These are phyloP conservation scores for Telfairia occidentalis DNA, from an alignment of 331 rosid species.

Conservation along the genomic window DNA sequence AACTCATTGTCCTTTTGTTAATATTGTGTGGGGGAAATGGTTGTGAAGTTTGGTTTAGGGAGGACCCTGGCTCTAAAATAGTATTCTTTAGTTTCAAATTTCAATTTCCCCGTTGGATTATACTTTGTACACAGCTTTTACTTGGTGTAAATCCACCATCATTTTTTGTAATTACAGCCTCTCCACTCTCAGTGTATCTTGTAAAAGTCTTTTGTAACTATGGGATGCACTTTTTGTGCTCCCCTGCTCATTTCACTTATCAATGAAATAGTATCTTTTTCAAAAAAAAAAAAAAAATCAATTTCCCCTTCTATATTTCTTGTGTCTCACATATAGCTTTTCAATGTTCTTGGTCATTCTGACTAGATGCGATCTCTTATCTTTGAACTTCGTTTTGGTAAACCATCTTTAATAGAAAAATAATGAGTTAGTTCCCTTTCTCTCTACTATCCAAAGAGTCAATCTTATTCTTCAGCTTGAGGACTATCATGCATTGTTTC, in stretches of 20 bases:
- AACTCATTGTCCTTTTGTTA: not conserved
- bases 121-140: no score
- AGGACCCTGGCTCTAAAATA: constrained; percentile 1
- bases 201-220: no score
- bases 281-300: no score
- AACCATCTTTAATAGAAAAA: not conserved
- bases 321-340: not conserved
- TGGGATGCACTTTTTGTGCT: no score
- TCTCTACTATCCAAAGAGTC: not conserved
- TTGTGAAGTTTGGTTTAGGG: not conserved
- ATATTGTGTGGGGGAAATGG: not conserved
- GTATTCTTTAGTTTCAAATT: not conserved
- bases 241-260: no score
- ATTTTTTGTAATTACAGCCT: no score
- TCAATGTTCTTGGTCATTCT: no score
- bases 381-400: not conserved
- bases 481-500: not conserved
- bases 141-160: no score
- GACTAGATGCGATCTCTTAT: not conserved
- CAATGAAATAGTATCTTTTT: no score
- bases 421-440: not conserved
- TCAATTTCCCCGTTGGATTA: not conserved
- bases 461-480: not conserved
- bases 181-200: no score
- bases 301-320: not conserved